These are phyloP conservation scores for Dactylellina cionopaga DNA, from an alignment of 2,329 filamentous ascomycete species.

Conservation along the genomic window DNA sequence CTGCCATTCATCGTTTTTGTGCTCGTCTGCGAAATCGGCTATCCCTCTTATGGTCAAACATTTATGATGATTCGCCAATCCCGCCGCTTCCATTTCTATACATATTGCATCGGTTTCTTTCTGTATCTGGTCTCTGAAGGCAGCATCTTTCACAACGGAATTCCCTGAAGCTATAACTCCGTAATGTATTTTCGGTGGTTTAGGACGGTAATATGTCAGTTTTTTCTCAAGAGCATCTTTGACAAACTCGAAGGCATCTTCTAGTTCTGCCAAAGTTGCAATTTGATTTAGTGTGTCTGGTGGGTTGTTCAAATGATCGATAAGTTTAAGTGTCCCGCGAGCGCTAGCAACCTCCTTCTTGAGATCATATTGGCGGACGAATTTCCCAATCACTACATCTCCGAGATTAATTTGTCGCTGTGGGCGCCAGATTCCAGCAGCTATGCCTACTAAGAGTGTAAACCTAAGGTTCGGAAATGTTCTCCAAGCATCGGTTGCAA, in stretches of 20 bases:
- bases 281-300: neutral
- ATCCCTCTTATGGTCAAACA: slow-evolving; percentile 2
- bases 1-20: neutral
- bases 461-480: neutral
- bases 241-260: neutral
- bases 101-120: neutral
- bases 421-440: neutral
- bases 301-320: neutral
- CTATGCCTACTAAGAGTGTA: neutral
- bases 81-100: neutral
- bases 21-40: neutral
- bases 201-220: neutral
- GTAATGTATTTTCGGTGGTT: neutral
- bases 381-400: neutral
- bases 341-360: neutral
- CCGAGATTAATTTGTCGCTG: neutral
- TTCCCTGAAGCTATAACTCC: slow-evolving; percentile 2
- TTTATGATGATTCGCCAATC: neutral
- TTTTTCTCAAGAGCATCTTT: neutral
- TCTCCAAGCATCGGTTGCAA: neutral
- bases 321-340: neutral
- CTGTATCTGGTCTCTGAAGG: neutral
- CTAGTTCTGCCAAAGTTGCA: neutral
- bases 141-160: neutral
- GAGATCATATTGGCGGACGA: neutral